A percentile compares a stretch with the other conserved stretches of the same genome.
Evolutionary conservation across 768 basidiomycete species (phyloP).

Genomic region (Holtermanniella nyarrowii): DNA sequence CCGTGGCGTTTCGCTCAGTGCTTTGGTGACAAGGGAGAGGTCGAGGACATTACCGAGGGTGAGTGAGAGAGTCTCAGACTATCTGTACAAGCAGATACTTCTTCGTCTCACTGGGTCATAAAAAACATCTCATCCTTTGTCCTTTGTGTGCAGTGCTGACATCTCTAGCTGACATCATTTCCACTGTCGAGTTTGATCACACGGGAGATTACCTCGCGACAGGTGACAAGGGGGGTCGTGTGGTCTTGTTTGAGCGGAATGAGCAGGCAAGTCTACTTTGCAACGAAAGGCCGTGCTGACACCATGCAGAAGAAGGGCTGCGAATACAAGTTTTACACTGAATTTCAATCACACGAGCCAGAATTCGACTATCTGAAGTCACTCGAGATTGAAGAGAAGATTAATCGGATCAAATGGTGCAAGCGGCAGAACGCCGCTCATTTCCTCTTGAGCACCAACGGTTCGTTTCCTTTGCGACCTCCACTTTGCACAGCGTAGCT

Average conservation of each 20-base stretch:
- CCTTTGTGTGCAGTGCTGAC: neutral
- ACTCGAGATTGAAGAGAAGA: conserved; percentile 99
- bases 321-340: conserved; percentile 99
- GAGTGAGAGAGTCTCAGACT: conserved; percentile 28
- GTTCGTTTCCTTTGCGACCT: conserved; percentile 45
- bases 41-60: conserved; percentile 99
- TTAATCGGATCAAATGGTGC: conserved; percentile 99
- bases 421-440: conserved; percentile 95
- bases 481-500: neutral
- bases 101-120: conserved; percentile 5
- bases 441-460: conserved; percentile 93
- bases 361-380: conserved; percentile 99
- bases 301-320: conserved; percentile 86
- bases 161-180: conserved; percentile 97
- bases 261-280: conserved; percentile 60
- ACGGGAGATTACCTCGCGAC: conserved; percentile 99
- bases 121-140: neutral
- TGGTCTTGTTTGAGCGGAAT: conserved; percentile 96
- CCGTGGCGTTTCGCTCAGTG: conserved; percentile 99
- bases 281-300: conserved; percentile 12
- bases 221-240: conserved; percentile 97
- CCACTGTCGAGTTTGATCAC: conserved; percentile 98
- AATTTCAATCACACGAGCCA: conserved; percentile 98
- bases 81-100: too few species aligned
- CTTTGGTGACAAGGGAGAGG: conserved; percentile 92